Base-by-base conservation (phyloP, 2,329 filamentous ascomycete genomes). In the Lizonia empirigonia region DNA sequence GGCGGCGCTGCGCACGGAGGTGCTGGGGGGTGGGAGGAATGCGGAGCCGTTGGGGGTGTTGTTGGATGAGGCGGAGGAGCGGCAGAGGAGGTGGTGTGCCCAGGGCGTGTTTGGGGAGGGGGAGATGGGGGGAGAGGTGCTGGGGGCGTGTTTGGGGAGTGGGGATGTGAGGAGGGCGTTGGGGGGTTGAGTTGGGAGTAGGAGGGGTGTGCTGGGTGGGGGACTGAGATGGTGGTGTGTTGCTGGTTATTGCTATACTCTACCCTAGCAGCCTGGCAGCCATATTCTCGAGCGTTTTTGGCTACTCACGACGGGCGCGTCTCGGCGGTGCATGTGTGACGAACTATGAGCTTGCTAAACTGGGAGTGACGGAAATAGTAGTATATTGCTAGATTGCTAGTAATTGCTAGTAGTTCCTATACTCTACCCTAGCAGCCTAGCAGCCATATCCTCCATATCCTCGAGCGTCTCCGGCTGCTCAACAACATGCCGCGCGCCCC, bases 401-500 rank as follows among this genome's bases (percentile, higher is more conserved):
- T n/a, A n/a, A n/a, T n/a, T n/a, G n/a, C n/a, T n/a, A n/a, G n/a
- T n/a, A n/a, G n/a, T n/a, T n/a, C n/a, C n/a, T n/a, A n/a, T n/a
- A n/a, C n/a, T n/a, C 45, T 42, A 72, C 5, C 58, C 82, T 69
- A 95, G 73, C 71, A 94, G 74, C 3, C 87, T 88, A 35, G 87
- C 83, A 46, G 90, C 90, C 74, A 93, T 74, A 32, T 86, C 85
- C 75, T 93, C 89, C 62, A 91, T 79, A 72, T 92, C 89, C 71
- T 91, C 87, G 63, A 93, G 76, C 33, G 88, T 92, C 74, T 91
- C 87, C 10, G 88, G 89, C 76, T 90, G 86, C 44, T 85, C 81
- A 12, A 80, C 62, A 84, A 79, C 74, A 83, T 65, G 87, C 15
- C 50, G 42, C 16, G 42, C 53, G 80, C 37, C 85, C 80, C 74